Base-by-base conservation (phyloP, 1,139 yeast genomes). In the Nakaseomyces kungkrabaensis region DNA sequence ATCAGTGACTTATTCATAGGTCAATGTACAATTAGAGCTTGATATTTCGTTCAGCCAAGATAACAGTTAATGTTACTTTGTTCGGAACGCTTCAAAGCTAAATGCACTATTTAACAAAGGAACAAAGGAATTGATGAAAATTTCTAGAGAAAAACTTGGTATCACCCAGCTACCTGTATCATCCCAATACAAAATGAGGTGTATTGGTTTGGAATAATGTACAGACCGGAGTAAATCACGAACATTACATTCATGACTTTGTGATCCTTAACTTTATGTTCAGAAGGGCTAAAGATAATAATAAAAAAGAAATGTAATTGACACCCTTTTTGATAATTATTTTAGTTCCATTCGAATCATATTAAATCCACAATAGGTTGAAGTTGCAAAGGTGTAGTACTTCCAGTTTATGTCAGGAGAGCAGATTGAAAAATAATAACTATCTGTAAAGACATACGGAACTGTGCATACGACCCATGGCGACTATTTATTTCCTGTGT, bases 401-500 rank as follows among this genome's bases (percentile, higher is more conserved):
- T 29, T 29, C 31, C 31, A 29, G 3, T n/a, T 11, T 9, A 33
- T 11, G n/a, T 33, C 36, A 33, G 36, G n/a, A 33, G 1, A 33
- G 13, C 36, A 6, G 2, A 29, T 17, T 17, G 22, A 17, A 17
- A 29, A 7, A 29, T 27, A 33, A 33, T 33, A 33, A 17, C 38
- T 17, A 17, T 36, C 25, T 36, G 9, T 17, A 47, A 54, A 59
- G 31, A 81, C 86, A 78, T 81, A 81, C 86, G 72, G 79, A 70
- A 74, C 85, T 79, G 77, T 81, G 87, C 81, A 81, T 77, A 78
- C 87, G 85, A 81, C 83, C 87, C 86, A 81, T 81, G 70, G 74
- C 78, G 76, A 72, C 70, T 74, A 67, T 74, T 58, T 54, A 42
- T 47, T 52, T 52, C 34, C 33, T 41, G 44, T 41, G 33, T 55